A percentile compares a stretch with the other conserved stretches of the same genome.
Conservation (phyloP, 495 filamentous ascomycete genomes). For the Amorphotheca resinae region DNA sequence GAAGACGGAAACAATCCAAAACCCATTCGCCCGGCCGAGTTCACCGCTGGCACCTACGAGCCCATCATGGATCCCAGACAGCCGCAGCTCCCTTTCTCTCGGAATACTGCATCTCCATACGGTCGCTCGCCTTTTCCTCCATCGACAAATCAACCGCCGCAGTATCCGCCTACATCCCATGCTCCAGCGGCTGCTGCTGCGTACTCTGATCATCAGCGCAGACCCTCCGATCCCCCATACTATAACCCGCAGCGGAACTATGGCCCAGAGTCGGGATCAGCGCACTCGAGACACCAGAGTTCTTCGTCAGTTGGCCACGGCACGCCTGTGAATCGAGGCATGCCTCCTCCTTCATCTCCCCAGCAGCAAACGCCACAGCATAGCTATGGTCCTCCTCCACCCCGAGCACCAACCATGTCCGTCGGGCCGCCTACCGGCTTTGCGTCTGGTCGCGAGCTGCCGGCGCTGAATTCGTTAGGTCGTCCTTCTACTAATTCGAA, state of each 20-base stretch:
- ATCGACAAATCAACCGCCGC: slow-evolving; percentile 20
- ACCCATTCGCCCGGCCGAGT: not conserved
- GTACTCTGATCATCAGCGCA: slow-evolving; percentile 36
- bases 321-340: slow-evolving; percentile 31
- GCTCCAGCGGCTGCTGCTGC: slow-evolving; percentile 20
- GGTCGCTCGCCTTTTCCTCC: slow-evolving; percentile 25
- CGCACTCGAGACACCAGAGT: slow-evolving; percentile 41
- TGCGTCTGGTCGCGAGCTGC: slow-evolving; percentile 40
- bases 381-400: slow-evolving; percentile 26
- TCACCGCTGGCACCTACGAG: slow-evolving; percentile 8
- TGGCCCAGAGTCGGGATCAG: slow-evolving; percentile 29
- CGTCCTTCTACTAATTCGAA: slow-evolving; percentile 38
- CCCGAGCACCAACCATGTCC: slow-evolving; percentile 37
- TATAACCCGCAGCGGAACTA: slow-evolving; percentile 32
- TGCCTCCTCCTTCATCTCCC: slow-evolving; percentile 42
- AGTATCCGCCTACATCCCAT: slow-evolving; percentile 21
- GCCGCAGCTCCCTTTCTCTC: slow-evolving; percentile 26
- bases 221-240: slow-evolving; percentile 31
- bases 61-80: slow-evolving; percentile 25
- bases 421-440: slow-evolving; percentile 39
- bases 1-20: slow-evolving; percentile 1
- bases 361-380: slow-evolving; percentile 26
- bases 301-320: slow-evolving; percentile 36
- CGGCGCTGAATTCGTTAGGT: slow-evolving; percentile 34
- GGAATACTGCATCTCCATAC: slow-evolving; percentile 27